Percentiles rank a stretch among this genome's conserved stretches.
Conservation (phyloP, 2,329 filamentous ascomycete species). For the Epichloe amarillans region DNA sequence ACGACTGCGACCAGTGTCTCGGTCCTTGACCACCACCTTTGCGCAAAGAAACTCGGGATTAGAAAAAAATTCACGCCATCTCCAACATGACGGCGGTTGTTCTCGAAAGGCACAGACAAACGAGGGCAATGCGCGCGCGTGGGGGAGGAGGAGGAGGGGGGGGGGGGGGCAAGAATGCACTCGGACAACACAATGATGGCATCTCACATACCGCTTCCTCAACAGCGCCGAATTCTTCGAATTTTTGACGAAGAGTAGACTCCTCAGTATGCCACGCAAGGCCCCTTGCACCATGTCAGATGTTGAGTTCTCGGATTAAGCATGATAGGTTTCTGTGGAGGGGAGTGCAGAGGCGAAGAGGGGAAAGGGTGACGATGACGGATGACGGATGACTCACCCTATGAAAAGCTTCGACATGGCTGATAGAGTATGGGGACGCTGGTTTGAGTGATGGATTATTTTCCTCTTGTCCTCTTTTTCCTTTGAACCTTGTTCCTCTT, state of each 20-base stretch:
- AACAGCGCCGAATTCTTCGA: constrained; percentile 79
- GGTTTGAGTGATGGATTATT: background rate
- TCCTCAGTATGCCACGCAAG: constrained; percentile 98
- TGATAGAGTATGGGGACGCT: constrained; percentile 7
- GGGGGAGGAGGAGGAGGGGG: background rate
- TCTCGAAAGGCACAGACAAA: background rate
- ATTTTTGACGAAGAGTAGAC: constrained; percentile 71
- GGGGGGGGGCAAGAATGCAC: background rate
- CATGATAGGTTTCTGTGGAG: background rate
- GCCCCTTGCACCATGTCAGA: constrained; percentile 45
- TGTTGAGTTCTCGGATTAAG: background rate
- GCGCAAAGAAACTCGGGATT: constrained; percentile 7
- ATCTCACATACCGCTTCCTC: constrained; percentile 77
- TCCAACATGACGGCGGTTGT: background rate
- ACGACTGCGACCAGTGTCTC: constrained; percentile 89
- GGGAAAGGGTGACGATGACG: background rate
- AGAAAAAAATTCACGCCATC: constrained; percentile 9
- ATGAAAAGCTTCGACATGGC: constrained; percentile 91
- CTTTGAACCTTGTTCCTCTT: too few relatives aligned
- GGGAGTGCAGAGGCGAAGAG: background rate
- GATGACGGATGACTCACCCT: constrained; percentile 46
- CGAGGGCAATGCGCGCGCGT: background rate
- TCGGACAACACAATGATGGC: constrained; percentile 1
- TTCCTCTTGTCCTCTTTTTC: background rate
- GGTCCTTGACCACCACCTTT: constrained; percentile 94